These are phyloP conservation scores for Pseudogymnoascus sp. DNA, from an alignment of 2,329 filamentous ascomycete species.

Conservation along the genomic window DNA sequence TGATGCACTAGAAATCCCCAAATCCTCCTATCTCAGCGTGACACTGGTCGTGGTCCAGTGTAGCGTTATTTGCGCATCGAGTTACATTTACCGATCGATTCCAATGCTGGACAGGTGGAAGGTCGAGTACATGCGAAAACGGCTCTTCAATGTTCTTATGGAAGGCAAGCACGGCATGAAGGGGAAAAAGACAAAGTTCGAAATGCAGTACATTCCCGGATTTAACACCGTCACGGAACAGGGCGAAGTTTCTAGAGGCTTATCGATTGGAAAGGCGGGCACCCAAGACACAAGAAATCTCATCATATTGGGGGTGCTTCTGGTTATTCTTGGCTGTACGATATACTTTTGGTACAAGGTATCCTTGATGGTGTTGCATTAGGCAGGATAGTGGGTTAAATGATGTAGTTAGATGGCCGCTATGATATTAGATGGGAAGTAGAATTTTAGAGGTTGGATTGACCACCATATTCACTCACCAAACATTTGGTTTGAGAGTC, in stretches of 20 bases:
- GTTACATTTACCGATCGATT: slow-evolving; percentile 37
- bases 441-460: not conserved
- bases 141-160: not conserved
- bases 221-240: not conserved
- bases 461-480: not conserved
- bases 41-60: slow-evolving; percentile 15
- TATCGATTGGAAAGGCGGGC: not conserved
- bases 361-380: not conserved
- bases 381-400: not conserved
- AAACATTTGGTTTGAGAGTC: not conserved
- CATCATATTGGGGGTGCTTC: not conserved
- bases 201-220: not conserved
- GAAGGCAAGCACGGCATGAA: not conserved
- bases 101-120: slow-evolving; percentile 34
- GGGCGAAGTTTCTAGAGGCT: not conserved
- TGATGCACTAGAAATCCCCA: slow-evolving; percentile 44
- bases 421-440: not conserved
- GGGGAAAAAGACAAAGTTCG: not conserved
- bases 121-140: slow-evolving; percentile 28
- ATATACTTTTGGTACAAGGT: not conserved
- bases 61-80: slow-evolving; percentile 47
- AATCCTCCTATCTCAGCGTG: slow-evolving; percentile 3
- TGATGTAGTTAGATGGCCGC: not conserved
- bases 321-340: not conserved
- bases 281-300: not conserved